phyloP scores from a whole-genome alignment of 1,284 basidiomycete species.

The Irpex rosettiformis region DNA sequence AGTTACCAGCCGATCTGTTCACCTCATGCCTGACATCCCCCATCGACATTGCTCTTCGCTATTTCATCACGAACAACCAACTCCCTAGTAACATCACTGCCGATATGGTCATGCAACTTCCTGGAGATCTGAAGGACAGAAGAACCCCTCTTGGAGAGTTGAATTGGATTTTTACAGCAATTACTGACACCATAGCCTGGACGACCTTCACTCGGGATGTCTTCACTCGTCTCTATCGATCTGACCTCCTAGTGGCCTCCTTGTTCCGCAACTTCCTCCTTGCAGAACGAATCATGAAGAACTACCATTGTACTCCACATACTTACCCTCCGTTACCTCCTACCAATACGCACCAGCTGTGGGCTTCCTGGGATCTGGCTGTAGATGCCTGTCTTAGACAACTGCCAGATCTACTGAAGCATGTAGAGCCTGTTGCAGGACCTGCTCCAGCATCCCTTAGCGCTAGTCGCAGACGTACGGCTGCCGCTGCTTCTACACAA shows the following conservation, averaged over 20 bases:
- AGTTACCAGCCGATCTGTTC: conserved; percentile 96
- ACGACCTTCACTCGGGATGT: conserved; percentile 92
- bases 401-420: conserved; percentile 83
- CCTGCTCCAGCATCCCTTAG: conserved; percentile 31
- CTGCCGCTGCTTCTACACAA: conserved; percentile 24
- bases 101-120: conserved; percentile 94
- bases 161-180: conserved; percentile 99
- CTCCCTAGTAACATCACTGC: conserved; percentile 74
- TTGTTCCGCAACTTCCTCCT: conserved; percentile 96
- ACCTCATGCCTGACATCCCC: conserved; percentile 97
- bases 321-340: conserved; percentile 90
- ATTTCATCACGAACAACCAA: conserved; percentile 90
- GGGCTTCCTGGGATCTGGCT: conserved; percentile 97
- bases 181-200: conserved; percentile 99
- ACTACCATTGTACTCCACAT: conserved; percentile 96
- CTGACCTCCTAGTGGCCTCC: conserved; percentile 94
- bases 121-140: conserved; percentile 94
- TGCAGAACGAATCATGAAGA: conserved; percentile 97
- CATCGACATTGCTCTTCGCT: conserved; percentile 95
- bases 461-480: conserved; percentile 27
- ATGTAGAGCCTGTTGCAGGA: conserved; percentile 38
- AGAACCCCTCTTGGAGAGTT: conserved; percentile 95
- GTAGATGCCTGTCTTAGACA: conserved; percentile 95
- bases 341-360: conserved; percentile 93
- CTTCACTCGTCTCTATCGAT: conserved; percentile 93